A percentile compares a stretch with the other conserved stretches of the same genome.
phyloP scores from a whole-genome alignment of 495 filamentous ascomycete species.

The Diplogelasinospora grovesii region DNA sequence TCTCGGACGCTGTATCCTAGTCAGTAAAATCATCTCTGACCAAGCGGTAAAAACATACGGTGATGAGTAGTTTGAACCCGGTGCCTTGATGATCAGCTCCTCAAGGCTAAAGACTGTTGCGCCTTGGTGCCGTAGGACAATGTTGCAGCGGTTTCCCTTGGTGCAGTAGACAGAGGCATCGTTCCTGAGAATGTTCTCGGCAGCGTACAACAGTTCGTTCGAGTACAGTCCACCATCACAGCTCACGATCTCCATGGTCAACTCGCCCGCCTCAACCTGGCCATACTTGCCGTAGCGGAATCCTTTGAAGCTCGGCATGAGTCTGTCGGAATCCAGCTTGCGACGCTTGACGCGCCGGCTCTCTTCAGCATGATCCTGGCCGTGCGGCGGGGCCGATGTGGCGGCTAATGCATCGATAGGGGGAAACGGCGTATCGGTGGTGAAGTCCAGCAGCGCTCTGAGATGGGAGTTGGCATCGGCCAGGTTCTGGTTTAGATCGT shows the following conservation, averaged over 20 bases:
- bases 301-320: conserved; percentile 43
- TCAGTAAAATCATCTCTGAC: conserved; percentile 16
- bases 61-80: conserved; percentile 69
- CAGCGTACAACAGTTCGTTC: conserved; percentile 54
- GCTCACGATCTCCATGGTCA: conserved; percentile 79
- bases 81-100: conserved; percentile 83
- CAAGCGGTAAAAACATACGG: conserved; percentile 55
- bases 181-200: conserved; percentile 76
- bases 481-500: conserved; percentile 24
- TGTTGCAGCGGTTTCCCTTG: conserved; percentile 72
- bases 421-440: too few relatives aligned
- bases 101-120: conserved; percentile 71
- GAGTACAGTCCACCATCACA: conserved; percentile 81
- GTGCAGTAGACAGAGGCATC: conserved; percentile 86
- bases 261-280: conserved; percentile 69
- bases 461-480: conserved; percentile 39
- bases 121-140: conserved; percentile 73
- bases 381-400: conserved; percentile 23
- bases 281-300: conserved; percentile 77
- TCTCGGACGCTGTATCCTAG: conserved; percentile 64
- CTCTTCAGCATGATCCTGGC: conserved; percentile 34
- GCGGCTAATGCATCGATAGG: conserved; percentile 28
- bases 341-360: conserved; percentile 60
- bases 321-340: conserved; percentile 61
- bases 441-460: conserved; percentile 41